phyloP scores from a whole-genome alignment of 805 yeast species.

The Saitoella complicata region DNA sequence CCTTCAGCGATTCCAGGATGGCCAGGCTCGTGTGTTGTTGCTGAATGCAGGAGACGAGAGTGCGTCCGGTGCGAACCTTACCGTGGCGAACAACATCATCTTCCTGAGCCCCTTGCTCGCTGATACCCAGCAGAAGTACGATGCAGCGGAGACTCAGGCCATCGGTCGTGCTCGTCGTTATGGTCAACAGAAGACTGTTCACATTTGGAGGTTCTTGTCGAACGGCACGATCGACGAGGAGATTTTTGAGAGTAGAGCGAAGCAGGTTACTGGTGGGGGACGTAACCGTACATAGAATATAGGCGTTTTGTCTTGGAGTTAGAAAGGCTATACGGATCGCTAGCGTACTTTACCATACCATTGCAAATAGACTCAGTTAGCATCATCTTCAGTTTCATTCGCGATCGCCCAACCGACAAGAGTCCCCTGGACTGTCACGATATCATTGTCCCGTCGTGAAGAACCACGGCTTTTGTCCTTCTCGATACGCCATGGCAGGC shows the following conservation, averaged over 20 bases:
- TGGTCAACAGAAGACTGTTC: conserved; percentile 3
- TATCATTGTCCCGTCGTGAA: no score
- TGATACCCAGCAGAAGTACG: conserved; percentile 1
- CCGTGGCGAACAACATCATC: conserved; percentile 7
- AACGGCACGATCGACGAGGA: conserved; percentile 4
- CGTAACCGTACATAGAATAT: no score
- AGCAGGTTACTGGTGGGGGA: no score
- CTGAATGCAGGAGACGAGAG: conserved; percentile 6
- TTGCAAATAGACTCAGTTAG: no score
- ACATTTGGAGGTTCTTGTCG: conserved; percentile 6
- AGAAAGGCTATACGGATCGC: no score
- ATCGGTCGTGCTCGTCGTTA: conserved; percentile 6
- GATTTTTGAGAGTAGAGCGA: background rate
- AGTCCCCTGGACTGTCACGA: no score
- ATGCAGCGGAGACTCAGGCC: conserved; percentile 5
- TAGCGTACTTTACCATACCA: no score
- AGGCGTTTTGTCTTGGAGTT: no score
- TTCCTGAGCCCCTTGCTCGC: conserved; percentile 5
- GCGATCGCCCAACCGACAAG: no score
- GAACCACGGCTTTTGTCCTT: no score
- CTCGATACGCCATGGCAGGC: no score
- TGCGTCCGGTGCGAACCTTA: conserved; percentile 8
- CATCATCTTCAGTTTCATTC: no score
- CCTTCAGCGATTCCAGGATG: conserved; percentile 4
- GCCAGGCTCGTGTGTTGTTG: conserved; percentile 1